These are phyloP conservation scores for Curvularia sp. DNA, from an alignment of 2,329 filamentous ascomycete genomes.

Conservation along the genomic window DNA sequence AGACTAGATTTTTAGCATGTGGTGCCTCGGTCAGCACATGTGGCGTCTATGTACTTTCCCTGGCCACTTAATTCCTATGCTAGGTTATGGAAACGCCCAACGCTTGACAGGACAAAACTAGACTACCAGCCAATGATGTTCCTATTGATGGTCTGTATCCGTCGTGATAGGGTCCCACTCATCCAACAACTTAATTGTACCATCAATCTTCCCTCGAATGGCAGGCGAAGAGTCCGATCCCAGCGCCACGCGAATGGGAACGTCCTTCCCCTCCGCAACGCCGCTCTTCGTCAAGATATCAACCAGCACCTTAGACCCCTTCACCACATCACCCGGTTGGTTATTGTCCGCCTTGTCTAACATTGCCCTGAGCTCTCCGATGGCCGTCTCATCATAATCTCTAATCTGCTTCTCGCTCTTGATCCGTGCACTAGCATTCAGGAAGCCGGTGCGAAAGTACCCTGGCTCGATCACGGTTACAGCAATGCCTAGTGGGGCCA, in stretches of 20 bases:
- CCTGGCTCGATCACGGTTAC: conserved; percentile 39
- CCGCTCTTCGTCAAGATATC: neutral
- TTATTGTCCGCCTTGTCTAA: neutral
- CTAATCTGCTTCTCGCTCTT: neutral
- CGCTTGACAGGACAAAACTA: neutral
- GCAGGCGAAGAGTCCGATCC: neutral
- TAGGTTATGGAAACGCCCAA: neutral
- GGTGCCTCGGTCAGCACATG: no score
- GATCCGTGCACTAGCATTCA: neutral
- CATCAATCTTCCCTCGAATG: neutral
- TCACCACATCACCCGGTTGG: neutral
- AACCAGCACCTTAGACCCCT: neutral
- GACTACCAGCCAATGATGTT: neutral
- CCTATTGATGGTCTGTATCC: neutral
- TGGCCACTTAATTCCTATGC: neutral
- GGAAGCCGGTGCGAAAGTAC: neutral
- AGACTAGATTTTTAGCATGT: no score
- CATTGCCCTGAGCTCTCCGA: neutral
- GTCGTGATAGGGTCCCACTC: neutral
- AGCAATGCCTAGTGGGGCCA: conserved; percentile 55
- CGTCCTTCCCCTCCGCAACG: neutral
- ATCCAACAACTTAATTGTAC: neutral
- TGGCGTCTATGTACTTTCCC: neutral
- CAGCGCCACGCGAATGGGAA: neutral
- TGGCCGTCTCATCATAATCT: neutral